Percentiles rank a stretch among this genome's conserved stretches.
phyloP scores from a whole-genome alignment of 139 green algal genomes.

The Gonium pectorale region DNA sequence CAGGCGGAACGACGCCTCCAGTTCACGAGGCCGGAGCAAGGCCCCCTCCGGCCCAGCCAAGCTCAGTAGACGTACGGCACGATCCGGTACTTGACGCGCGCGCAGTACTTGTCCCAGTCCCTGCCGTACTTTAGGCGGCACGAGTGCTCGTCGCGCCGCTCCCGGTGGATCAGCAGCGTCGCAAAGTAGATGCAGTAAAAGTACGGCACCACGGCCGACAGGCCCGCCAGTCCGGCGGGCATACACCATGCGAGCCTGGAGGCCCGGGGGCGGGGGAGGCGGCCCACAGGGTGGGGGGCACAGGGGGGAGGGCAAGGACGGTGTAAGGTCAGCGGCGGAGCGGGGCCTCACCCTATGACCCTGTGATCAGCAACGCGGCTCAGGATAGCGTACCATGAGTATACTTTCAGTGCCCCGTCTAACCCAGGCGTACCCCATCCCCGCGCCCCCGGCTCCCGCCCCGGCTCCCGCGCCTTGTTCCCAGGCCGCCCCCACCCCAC shows the following conservation, averaged over 20 bases:
- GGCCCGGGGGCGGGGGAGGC: background rate
- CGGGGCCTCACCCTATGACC: too few relatives aligned
- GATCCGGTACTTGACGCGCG: conserved; percentile 88
- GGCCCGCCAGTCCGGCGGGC: conserved; percentile 72
- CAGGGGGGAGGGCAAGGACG: background rate
- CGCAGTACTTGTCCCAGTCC: conserved; percentile 97
- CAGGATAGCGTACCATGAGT: too few relatives aligned
- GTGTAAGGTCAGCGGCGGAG: too few relatives aligned
- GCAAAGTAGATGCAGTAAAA: conserved; percentile 98
- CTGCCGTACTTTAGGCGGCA: conserved; percentile 95
- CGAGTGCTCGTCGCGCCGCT: conserved; percentile 86
- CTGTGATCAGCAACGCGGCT: too few relatives aligned
- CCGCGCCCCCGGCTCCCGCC: background rate
- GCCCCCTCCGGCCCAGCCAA: background rate
- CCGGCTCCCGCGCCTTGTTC: background rate
- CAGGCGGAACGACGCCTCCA: too few relatives aligned
- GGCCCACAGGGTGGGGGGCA: background rate
- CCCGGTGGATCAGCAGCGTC: conserved; percentile 87
- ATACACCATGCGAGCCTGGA: conserved; percentile 91
- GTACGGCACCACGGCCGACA: conserved; percentile 85
- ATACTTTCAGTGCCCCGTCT: too few relatives aligned
- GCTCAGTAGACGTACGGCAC: conserved; percentile 90
- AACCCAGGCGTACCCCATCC: too few relatives aligned
- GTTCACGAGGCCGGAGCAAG: too few relatives aligned
- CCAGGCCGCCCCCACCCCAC: background rate